A percentile compares a stretch with the other conserved stretches of the same genome.
Evolutionary conservation across 2,329 filamentous ascomycete species (phyloP).

Genomic region (Hypoxylon sp.): DNA sequence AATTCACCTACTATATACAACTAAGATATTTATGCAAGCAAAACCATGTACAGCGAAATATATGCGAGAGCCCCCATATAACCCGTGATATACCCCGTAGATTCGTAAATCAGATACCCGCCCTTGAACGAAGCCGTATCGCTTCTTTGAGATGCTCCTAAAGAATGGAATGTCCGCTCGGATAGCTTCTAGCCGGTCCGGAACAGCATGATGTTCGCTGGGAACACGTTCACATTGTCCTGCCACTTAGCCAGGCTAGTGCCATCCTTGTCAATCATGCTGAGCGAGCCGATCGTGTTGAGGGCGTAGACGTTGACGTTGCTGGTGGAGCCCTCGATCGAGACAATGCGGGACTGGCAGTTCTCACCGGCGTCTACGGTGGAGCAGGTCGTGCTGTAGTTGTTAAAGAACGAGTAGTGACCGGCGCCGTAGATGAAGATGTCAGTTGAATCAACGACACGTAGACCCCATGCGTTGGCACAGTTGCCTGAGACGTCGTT

Average conservation of each 20-base stretch:
- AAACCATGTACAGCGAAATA: conserved; percentile 41
- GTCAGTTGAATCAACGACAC: conserved; percentile 67
- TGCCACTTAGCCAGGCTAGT: conserved; percentile 51
- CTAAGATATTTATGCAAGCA: conserved; percentile 34
- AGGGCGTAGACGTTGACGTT: conserved; percentile 62
- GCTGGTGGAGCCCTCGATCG: conserved; percentile 56
- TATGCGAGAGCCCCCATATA: conserved; percentile 20
- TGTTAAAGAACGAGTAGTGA: conserved; percentile 73
- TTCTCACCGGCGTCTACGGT: conserved; percentile 55
- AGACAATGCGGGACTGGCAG: conserved; percentile 60
- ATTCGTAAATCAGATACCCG: conserved; percentile 9
- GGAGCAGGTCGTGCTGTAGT: conserved; percentile 65
- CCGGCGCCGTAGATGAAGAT: conserved; percentile 72
- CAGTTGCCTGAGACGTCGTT: conserved; percentile 58
- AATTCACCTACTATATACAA: conserved; percentile 43
- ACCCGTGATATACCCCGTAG: conserved; percentile 25
- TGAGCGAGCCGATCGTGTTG: conserved; percentile 62
- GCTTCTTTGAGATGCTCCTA: conserved; percentile 1
- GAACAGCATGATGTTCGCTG: conserved; percentile 54
- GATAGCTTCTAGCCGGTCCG: conserved; percentile 46
- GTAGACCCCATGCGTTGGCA: conserved; percentile 70
- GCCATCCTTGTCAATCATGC: conserved; percentile 58
- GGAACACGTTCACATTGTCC: conserved; percentile 55
- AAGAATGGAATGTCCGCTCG: background rate
- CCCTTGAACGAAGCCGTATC: background rate